phyloP scores from a whole-genome alignment of 192 early-diverging fungal genomes.

The Entomortierella chlamydospora region DNA sequence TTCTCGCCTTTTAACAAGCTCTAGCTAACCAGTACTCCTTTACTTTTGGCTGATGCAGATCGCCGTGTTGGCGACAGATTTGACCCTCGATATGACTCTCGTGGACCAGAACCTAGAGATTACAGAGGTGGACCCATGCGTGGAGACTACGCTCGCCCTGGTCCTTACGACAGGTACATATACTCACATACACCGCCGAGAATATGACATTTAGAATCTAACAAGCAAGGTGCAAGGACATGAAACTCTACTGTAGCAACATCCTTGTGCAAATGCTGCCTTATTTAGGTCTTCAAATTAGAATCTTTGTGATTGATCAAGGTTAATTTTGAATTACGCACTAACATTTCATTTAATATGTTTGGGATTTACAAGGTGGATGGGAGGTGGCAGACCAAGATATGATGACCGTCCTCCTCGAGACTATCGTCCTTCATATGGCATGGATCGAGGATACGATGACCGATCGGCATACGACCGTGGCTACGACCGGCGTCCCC shows the following conservation, averaged over 20 bases:
- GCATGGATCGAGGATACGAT: slow-evolving; percentile 29
- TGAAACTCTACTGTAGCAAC: not conserved
- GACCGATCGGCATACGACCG: slow-evolving; percentile 32
- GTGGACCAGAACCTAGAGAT: slow-evolving; percentile 49
- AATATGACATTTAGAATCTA: slow-evolving; percentile 10
- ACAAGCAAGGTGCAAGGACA: slow-evolving; percentile 12
- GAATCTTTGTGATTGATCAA: not conserved
- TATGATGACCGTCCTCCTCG: slow-evolving; percentile 48
- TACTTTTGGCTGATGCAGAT: not conserved
- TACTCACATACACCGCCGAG: slow-evolving; percentile 29
- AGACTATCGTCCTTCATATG: slow-evolving; percentile 32
- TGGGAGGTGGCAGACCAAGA: slow-evolving; percentile 31
- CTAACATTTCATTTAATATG: not conserved
- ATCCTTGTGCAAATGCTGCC: slow-evolving; percentile 8
- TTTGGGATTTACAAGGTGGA: slow-evolving; percentile 11
- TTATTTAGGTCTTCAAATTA: slow-evolving; percentile 3
- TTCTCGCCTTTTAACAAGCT: slow-evolving; percentile 14
- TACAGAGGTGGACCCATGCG: slow-evolving; percentile 44
- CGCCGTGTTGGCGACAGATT: slow-evolving; percentile 52
- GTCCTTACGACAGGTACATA: slow-evolving; percentile 43
- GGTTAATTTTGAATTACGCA: not conserved
- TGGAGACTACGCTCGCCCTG: slow-evolving; percentile 39
- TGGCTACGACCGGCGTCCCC: slow-evolving; percentile 29
- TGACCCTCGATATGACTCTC: slow-evolving; percentile 57
- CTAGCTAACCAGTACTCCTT: not conserved